Evolutionary conservation across 257 asterid genomes (phyloP), one percentile per base, ranked within the genome.

Genomic region (Solanum ahanhuiri): DNA sequence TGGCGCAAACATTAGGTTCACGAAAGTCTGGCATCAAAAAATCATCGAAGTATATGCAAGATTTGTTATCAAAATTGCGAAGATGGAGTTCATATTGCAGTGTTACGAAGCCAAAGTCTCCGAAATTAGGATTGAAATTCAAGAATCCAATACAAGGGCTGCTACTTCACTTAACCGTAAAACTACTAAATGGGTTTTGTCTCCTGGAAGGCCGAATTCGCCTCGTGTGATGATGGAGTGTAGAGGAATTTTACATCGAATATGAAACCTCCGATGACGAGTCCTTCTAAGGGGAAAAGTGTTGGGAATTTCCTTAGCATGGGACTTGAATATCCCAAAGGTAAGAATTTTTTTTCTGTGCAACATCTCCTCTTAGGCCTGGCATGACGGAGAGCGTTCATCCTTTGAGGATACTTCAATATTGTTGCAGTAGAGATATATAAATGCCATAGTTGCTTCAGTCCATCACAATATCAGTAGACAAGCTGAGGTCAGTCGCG

Each of bases 381-480:
- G 93, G 91, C 75, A 89, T 88, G 5, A 57, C 86, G 18, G 95
- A 95, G 82, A 91, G 48, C 69, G 93, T 90, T 84, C 97, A 95
- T 89, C 93, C 88, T 12, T n/a, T 95, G 72, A 92, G 89, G 89
- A 5, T 93, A 91, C 51, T 94, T 83, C 97, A 94, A 88, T 92
- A 79, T 35, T 95, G 88, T 33, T 90, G 85, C 98, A 92, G 48
- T 96, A 97, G 99, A 92, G 97, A 89, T 94, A 86, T 81, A 43
- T 89, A 83, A 96, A 93, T 89, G 95, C 92, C 22, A 91, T 85
- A 90, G 91, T 92, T 25, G 92, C 93, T 71, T 82, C 86, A 45
- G 94, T 90, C 41, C 88, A 91, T 85, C 79, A 43, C 7, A 93
- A 87, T 66, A 30, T 88, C 43, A 18, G 81, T 35, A 91, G 90